Conservation (phyloP, 2,329 filamentous ascomycete species). For the Akanthomyces dipterigenus region DNA sequence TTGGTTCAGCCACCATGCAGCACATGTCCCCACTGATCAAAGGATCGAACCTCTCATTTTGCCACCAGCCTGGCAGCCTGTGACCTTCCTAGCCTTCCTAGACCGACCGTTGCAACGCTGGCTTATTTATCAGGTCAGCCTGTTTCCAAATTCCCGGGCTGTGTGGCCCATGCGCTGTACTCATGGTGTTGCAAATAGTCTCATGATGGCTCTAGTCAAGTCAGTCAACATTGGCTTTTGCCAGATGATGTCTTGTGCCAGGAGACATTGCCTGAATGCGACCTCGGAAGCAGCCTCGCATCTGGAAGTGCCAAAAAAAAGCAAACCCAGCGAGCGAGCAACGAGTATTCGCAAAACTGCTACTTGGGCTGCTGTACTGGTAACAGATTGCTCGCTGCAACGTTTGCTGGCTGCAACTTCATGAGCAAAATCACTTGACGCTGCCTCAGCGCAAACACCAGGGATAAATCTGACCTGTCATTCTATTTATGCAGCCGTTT, state of each 20-base stretch:
- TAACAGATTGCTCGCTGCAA: not conserved
- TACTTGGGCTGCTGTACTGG: not conserved
- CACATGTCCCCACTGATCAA: not conserved
- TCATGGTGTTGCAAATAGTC: not conserved
- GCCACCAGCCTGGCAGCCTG: not conserved
- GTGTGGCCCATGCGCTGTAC: not conserved
- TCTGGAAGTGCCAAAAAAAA: not conserved
- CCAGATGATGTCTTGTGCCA: not conserved
- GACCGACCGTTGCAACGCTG: constrained; percentile 5
- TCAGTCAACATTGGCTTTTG: not conserved
- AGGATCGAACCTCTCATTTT: not conserved
- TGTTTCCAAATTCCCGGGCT: constrained; percentile 5
- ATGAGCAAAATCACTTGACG: not conserved
- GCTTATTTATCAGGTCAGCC: not conserved
- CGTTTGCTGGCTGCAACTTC: not conserved
- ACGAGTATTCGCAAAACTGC: not conserved
- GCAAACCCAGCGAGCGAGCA: not conserved
- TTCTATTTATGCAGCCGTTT: not conserved
- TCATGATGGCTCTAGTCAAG: not conserved
- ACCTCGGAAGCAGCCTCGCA: not conserved
- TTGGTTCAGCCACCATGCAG: not conserved
- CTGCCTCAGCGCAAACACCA: not conserved
- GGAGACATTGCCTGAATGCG: not conserved
- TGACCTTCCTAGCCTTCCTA: not conserved
- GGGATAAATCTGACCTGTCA: not conserved